A percentile compares a stretch with the other conserved stretches of the same genome.
Evolutionary conservation across 257 asterid genomes (phyloP).

Genomic region (Solanum clarkiae): DNA sequence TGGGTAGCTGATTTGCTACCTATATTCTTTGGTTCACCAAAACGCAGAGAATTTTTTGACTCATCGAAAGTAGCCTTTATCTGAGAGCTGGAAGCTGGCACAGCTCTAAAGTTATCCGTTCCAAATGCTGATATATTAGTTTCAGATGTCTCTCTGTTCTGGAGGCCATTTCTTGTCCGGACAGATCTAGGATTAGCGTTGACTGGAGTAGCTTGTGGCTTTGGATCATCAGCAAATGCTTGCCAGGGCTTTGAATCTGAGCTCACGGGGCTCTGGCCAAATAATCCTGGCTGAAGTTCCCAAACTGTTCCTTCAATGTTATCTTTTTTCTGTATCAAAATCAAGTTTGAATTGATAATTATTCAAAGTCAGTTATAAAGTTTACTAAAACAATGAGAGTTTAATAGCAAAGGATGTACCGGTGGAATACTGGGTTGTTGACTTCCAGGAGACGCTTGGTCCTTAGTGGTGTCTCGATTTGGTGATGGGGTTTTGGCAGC

Average conservation of each 20-base stretch:
- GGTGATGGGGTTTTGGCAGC: conserved; percentile 67
- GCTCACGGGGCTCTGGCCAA: conserved; percentile 37
- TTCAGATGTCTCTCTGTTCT: conserved; percentile 28
- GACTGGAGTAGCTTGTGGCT: conserved; percentile 20
- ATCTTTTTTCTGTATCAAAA: conserved; percentile 26
- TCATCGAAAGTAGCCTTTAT: conserved; percentile 26
- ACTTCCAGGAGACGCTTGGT: conserved; percentile 36
- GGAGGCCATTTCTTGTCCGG: conserved; percentile 56
- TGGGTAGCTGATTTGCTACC: conserved; percentile 47
- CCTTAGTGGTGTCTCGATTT: conserved; percentile 30
- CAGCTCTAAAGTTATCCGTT: conserved; percentile 65
- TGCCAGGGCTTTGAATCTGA: conserved; percentile 71
- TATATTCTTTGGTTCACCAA: conserved; percentile 37
- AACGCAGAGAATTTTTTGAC: conserved; percentile 18
- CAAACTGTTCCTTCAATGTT: conserved; percentile 67
- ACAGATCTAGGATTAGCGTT: conserved; percentile 43
- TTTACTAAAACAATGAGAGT: background rate
- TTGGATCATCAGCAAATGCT: conserved; percentile 54
- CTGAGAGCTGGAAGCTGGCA: conserved; percentile 42
- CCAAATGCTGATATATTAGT: conserved; percentile 58
- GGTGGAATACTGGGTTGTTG: conserved; percentile 28
- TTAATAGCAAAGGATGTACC: conserved; percentile 19
- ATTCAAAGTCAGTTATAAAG: background rate
- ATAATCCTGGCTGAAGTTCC: conserved; percentile 67
- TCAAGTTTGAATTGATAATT: background rate